A percentile compares a stretch with the other conserved stretches of the same genome.
phyloP scores from a whole-genome alignment of 208 protist species.

The Trypanosoma boissoni region DNA sequence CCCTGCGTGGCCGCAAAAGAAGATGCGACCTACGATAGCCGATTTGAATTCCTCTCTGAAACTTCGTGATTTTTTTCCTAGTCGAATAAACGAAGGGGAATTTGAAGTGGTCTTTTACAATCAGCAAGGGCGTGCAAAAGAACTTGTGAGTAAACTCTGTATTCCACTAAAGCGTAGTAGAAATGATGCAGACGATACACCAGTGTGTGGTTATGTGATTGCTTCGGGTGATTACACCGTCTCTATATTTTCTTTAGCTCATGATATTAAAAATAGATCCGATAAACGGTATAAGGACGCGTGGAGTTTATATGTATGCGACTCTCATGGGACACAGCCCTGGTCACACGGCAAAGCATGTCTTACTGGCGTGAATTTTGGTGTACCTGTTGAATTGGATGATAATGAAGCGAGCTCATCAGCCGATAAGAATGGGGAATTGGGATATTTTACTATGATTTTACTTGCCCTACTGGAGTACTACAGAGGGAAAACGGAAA shows the following conservation, averaged over 20 bases:
- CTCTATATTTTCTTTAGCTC: slow-evolving; percentile 70
- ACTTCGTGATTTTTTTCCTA: slow-evolving; percentile 75
- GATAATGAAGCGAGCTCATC: background rate
- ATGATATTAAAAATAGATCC: slow-evolving; percentile 33
- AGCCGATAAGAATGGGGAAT: slow-evolving; percentile 49
- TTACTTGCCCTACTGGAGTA: slow-evolving; percentile 82
- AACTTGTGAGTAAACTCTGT: slow-evolving; percentile 62
- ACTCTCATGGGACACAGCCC: slow-evolving; percentile 86
- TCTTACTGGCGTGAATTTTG: slow-evolving; percentile 61
- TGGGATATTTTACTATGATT: slow-evolving; percentile 75
- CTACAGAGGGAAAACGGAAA: slow-evolving; percentile 37
- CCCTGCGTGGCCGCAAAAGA: slow-evolving; percentile 62
- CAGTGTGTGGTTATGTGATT: slow-evolving; percentile 84
- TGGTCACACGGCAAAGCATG: slow-evolving; percentile 81
- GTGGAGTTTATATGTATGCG: slow-evolving; percentile 83
- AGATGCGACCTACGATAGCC: slow-evolving; percentile 64
- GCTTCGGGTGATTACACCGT: slow-evolving; percentile 88
- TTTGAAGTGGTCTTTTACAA: slow-evolving; percentile 88
- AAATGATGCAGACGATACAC: slow-evolving; percentile 8
- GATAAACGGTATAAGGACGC: slow-evolving; percentile 39
- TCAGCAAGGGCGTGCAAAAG: slow-evolving; percentile 40
- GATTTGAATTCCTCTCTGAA: slow-evolving; percentile 77
- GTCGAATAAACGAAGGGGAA: slow-evolving; percentile 53
- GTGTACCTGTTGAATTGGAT: slow-evolving; percentile 9
- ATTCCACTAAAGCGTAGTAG: slow-evolving; percentile 14